Evolutionary conservation across 495 filamentous ascomycete species (phyloP).

Genomic region (Trichoderma reesei): DNA sequence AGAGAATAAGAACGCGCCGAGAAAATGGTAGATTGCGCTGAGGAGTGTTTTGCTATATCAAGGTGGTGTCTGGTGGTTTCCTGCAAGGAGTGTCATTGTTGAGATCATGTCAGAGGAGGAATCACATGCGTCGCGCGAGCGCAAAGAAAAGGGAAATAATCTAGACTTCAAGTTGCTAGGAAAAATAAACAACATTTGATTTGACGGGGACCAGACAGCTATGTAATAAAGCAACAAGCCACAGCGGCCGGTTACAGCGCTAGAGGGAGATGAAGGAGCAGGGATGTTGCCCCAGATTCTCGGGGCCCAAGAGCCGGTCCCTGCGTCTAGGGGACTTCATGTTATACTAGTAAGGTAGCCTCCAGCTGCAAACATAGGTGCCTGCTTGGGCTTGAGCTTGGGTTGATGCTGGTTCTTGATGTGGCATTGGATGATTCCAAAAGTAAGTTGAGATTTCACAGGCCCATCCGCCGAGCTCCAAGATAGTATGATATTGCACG

Average conservation of each 20-base stretch:
- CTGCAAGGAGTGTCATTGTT: not conserved
- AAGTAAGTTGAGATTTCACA: no score
- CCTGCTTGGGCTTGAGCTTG: no score
- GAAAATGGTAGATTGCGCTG: not conserved
- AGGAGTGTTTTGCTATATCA: not conserved
- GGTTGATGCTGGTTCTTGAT: not conserved
- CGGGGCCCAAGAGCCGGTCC: conserved; percentile 5
- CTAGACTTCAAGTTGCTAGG: not conserved
- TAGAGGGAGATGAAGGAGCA: not conserved
- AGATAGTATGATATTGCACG: no score
- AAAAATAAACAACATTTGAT: not conserved
- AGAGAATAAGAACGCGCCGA: not conserved
- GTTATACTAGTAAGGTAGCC: no score
- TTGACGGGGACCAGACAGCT: not conserved
- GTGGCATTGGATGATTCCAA: not conserved
- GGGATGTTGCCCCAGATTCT: conserved; percentile 8
- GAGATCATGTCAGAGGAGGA: not conserved
- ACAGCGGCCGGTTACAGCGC: not conserved
- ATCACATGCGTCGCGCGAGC: not conserved
- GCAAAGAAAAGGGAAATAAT: no score
- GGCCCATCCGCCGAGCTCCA: no score
- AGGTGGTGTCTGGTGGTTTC: not conserved
- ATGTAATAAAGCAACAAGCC: not conserved
- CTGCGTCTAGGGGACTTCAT: not conserved
- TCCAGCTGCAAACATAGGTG: no score